Conservation (phyloP, 148 eudicot species). For the Silene conica region DNA sequence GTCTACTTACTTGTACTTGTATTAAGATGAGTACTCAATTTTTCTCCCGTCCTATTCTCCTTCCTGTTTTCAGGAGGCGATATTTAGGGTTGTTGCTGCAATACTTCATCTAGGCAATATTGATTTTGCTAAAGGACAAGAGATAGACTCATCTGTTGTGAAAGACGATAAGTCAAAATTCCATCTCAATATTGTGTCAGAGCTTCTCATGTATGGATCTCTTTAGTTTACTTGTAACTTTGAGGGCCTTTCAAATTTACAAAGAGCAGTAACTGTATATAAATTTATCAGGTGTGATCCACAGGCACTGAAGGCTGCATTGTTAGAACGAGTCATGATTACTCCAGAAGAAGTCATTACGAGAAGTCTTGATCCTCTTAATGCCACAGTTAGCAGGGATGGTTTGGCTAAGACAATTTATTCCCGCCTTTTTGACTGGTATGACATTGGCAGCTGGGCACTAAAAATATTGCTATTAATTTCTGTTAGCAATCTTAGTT, state of each 20-base stretch:
- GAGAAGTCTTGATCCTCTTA: slow-evolving; percentile 90
- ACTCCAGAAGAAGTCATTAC: slow-evolving; percentile 99
- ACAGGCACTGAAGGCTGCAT: slow-evolving; percentile 83
- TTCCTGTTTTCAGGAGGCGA: slow-evolving; percentile 72
- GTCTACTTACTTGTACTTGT: background rate
- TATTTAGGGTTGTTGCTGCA: slow-evolving; percentile 96
- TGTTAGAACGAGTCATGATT: slow-evolving; percentile 94
- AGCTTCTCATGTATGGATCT: slow-evolving; percentile 78
- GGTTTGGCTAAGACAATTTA: slow-evolving; percentile 94
- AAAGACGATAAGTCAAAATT: slow-evolving; percentile 89
- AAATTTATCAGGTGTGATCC: slow-evolving; percentile 68
- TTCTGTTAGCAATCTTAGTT: background rate
- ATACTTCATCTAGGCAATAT: slow-evolving; percentile 97
- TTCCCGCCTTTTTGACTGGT: slow-evolving; percentile 95
- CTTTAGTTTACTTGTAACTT: slow-evolving; percentile 10
- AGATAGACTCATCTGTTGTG: slow-evolving; percentile 82
- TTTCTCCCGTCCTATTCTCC: background rate
- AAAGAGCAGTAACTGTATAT: slow-evolving; percentile 20
- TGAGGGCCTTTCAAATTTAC: background rate
- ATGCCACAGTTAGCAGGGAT: slow-evolving; percentile 91
- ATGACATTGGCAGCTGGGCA: slow-evolving; percentile 21
- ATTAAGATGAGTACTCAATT: slow-evolving; percentile 7
- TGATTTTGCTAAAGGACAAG: slow-evolving; percentile 87
- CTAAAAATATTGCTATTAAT: slow-evolving; percentile 11
- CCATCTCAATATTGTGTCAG: slow-evolving; percentile 79